Conservation (phyloP, 2,329 filamentous ascomycete species). For the Sclerotinia subarctica region DNA sequence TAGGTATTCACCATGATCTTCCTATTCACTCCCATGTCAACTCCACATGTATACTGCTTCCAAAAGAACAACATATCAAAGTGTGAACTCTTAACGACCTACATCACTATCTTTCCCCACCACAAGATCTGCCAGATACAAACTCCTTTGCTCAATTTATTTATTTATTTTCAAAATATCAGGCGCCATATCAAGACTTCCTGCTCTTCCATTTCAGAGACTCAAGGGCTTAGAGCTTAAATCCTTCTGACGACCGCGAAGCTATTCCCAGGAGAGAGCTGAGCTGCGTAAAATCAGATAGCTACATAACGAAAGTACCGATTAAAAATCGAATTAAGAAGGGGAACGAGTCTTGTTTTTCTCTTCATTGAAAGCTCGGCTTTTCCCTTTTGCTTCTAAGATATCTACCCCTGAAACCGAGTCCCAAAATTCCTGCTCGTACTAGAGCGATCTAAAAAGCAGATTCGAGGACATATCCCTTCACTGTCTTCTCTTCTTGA, state of each 20-base stretch:
- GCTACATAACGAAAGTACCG: not conserved
- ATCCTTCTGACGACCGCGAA: not conserved
- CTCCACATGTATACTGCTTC: too few species aligned
- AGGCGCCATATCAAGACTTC: not conserved
- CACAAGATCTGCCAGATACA: not conserved
- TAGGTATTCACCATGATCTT: not conserved
- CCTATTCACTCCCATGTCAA: too few species aligned
- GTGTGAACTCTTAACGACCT: not conserved
- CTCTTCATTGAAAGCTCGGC: rapidly evolving
- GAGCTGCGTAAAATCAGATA: not conserved
- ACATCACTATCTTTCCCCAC: not conserved
- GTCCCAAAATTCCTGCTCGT: not conserved
- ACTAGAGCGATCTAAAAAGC: not conserved
- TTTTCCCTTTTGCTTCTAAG: not conserved
- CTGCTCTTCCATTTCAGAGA: not conserved
- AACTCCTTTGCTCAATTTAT: not conserved
- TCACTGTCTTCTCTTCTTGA: not conserved
- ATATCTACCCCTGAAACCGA: not conserved
- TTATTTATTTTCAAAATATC: not conserved
- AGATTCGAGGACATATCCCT: not conserved
- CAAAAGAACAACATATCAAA: not conserved
- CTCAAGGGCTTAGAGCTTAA: not conserved
- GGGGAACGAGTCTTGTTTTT: too few species aligned
- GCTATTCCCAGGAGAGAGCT: too few species aligned
- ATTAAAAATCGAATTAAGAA: too few species aligned